Conservation (phyloP, 768 basidiomycete genomes). For the Lactarius akahatsu region DNA sequence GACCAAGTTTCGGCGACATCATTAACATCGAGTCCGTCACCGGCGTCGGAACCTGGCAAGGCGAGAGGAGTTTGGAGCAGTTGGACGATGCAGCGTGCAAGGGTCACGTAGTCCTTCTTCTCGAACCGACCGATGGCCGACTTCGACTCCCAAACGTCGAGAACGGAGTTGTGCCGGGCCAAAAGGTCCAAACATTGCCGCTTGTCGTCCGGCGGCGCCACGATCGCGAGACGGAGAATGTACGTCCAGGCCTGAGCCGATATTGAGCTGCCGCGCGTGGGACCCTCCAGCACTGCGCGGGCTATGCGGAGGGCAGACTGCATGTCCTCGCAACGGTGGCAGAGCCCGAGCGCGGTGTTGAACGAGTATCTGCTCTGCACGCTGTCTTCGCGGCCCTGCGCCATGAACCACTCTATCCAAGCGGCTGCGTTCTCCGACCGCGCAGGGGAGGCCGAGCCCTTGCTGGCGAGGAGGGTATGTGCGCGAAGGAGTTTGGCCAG, state of each 20-base stretch:
- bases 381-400: background rate
- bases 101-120: conserved; percentile 24
- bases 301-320: conserved; percentile 9
- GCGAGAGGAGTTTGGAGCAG: background rate
- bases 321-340: conserved; percentile 14
- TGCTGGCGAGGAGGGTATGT: conserved; percentile 4
- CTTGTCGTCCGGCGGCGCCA: background rate
- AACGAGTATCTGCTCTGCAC: background rate
- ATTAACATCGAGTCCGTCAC: background rate
- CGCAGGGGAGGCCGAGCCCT: background rate
- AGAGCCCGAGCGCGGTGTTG: conserved; percentile 16
- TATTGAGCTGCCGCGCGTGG: background rate
- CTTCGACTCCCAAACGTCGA: conserved; percentile 9
- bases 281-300: background rate
- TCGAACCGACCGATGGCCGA: too few species aligned
- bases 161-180: conserved; percentile 5
- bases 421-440: conserved; percentile 9
- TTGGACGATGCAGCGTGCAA: conserved; percentile 6
- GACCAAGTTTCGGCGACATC: conserved; percentile 6
- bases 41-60: too few species aligned
- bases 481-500: conserved; percentile 3
- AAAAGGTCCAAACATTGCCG: conserved; percentile 23
- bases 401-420: conserved; percentile 20
- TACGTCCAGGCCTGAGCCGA: conserved; percentile 12
- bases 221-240: conserved; percentile 22